phyloP scores from a whole-genome alignment of 305 asterid species.

The Solanum hybrid region DNA sequence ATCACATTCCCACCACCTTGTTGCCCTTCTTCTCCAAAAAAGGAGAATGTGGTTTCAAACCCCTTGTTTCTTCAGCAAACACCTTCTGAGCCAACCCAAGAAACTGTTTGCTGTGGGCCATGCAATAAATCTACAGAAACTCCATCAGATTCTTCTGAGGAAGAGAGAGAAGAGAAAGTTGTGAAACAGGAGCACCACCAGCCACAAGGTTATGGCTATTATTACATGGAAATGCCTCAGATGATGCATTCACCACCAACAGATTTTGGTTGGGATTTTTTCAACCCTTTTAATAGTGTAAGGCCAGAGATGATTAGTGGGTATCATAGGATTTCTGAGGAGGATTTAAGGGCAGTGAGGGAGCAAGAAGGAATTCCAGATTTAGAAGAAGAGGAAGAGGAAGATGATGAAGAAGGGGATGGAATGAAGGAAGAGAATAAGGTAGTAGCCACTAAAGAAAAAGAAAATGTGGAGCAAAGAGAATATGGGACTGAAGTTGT shows the following conservation, averaged over 20 bases:
- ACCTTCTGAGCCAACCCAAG: conserved; percentile 50
- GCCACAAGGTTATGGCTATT: conserved; percentile 39
- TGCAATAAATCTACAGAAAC: conserved; percentile 31
- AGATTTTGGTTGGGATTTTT: conserved; percentile 94
- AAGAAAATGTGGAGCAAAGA: conserved; percentile 15
- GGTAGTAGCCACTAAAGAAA: conserved; percentile 20
- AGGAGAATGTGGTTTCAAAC: conserved; percentile 58
- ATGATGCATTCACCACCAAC: conserved; percentile 45
- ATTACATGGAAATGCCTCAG: conserved; percentile 56
- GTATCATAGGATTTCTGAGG: conserved; percentile 61
- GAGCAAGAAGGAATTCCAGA: conserved; percentile 90
- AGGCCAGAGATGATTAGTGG: conserved; percentile 49
- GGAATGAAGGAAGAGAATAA: conserved; percentile 28
- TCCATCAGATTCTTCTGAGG: conserved; percentile 32
- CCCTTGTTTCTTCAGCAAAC: conserved; percentile 74
- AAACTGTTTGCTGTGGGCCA: conserved; percentile 34
- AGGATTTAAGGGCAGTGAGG: conserved; percentile 75
- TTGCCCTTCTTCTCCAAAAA: conserved; percentile 19
- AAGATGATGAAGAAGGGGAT: conserved; percentile 18
- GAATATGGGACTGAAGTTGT: conserved; percentile 25
- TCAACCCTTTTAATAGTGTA: conserved; percentile 56
- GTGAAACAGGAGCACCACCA: conserved; percentile 17
- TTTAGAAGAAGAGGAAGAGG: conserved; percentile 55
- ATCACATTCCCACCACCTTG: conserved; percentile 50
- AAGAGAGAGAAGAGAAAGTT: conserved; percentile 25